Base-by-base conservation (phyloP, 352 stramenopile species). In the Globisporangium viniferum region DNA sequence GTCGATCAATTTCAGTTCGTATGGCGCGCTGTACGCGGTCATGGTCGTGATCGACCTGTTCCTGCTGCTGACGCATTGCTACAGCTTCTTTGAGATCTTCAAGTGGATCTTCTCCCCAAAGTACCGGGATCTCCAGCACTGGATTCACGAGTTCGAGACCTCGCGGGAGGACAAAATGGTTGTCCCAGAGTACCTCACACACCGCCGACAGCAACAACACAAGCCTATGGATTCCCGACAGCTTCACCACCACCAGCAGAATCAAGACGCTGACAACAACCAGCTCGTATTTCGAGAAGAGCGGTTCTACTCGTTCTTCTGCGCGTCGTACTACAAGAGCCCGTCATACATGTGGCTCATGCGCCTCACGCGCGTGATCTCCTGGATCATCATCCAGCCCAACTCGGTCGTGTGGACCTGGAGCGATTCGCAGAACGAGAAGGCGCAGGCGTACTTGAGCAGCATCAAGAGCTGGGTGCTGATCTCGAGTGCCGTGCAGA, bases 351-450 rank as follows among this genome's bases (percentile, higher is more conserved):
- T 68, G 10, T 74, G 70, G 70, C 24, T 74, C 49, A 72, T 70
- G 53, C 33, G 70, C 31, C 15, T 73, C 12, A 72, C 71, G 5
- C 71, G 72, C 15, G 39, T 81, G 39, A 58, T 90, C 24, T 87
- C 78, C 36, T 90, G 82, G 82, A 33, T 88, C 18, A 67, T 91
- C 59, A 66, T 89, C n/a, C 62, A 88, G 14, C 80, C 78, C 18
- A 85, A 80, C 69, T 73, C 82, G 41, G 70, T 81, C 49, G 75
- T 86, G 36, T 87, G 77, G 67, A 74, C 70, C 8, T 81, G 80
- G 62, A 77, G 70, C 14, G 62, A 66, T 41, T 84, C 74, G 1
- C 15, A 35, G 2, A 61, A 61, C 12, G 71, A 66, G 22, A 73
- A 73, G 49, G 27, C 77, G 27, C 79, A 91, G 56, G 77, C 76